Evolutionary conservation across 306 rosid genomes (phyloP).

Genomic region (Erythrophleum fordii): DNA sequence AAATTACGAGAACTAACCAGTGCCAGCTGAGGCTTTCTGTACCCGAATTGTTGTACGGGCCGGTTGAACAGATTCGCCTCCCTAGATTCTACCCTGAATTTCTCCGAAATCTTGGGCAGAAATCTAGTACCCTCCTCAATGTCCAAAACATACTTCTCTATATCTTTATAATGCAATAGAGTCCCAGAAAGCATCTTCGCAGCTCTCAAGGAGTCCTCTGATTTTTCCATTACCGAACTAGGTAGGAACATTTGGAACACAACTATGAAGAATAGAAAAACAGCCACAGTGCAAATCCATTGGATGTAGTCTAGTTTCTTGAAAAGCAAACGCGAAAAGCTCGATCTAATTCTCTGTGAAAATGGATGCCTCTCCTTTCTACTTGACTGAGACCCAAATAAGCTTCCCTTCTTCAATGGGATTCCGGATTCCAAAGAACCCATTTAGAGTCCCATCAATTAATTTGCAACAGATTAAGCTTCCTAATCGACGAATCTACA

Average conservation of each 20-base stretch:
- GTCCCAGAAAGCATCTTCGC: constrained; percentile 53
- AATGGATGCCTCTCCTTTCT: constrained; percentile 67
- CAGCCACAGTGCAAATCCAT: constrained; percentile 89
- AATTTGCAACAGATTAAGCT: constrained; percentile 26
- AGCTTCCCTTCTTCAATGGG: constrained; percentile 74
- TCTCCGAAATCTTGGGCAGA: constrained; percentile 73
- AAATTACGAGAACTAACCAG: constrained; percentile 60
- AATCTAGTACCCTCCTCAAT: constrained; percentile 74
- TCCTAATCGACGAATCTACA: constrained; percentile 38
- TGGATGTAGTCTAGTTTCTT: constrained; percentile 87
- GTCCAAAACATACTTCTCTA: constrained; percentile 62
- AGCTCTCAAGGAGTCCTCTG: constrained; percentile 45
- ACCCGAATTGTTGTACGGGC: constrained; percentile 58
- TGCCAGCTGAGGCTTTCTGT: constrained; percentile 89
- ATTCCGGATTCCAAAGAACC: constrained; percentile 81
- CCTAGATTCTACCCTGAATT: constrained; percentile 55
- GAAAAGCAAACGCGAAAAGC: constrained; percentile 75
- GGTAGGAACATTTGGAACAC: constrained; percentile 89
- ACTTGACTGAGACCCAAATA: constrained; percentile 53
- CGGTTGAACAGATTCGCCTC: constrained; percentile 52
- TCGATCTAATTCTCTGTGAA: constrained; percentile 85
- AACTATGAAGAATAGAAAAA: constrained; percentile 78
- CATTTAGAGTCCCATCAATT: constrained; percentile 80
- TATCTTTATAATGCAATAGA: constrained; percentile 49
- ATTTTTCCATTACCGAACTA: constrained; percentile 71